Conservation (phyloP, 768 basidiomycete species). For the Lyophyllum shimeji region DNA sequence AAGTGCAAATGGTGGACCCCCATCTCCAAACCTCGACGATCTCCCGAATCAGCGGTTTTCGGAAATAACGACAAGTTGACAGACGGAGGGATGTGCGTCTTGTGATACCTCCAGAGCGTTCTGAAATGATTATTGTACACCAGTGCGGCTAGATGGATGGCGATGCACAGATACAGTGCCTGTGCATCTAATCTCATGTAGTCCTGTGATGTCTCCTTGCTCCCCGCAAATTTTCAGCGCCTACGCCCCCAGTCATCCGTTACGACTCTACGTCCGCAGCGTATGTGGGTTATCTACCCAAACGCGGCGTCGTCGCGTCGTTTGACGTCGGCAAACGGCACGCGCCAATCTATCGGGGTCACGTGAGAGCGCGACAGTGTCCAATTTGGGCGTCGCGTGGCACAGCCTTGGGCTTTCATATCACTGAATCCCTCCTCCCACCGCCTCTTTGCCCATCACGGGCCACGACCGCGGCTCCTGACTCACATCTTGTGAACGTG, state of each 20-base stretch:
- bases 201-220: background rate
- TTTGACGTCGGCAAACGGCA: background rate
- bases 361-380: constrained; percentile 7
- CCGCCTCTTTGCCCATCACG: background rate
- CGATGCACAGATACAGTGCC: background rate
- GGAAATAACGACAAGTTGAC: too few relatives aligned
- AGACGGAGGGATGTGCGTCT: background rate
- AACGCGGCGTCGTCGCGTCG: background rate
- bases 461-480: too few relatives aligned
- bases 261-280: background rate
- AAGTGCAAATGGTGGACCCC: background rate
- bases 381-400: background rate
- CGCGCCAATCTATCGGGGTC: background rate
- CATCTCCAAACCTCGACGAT: background rate
- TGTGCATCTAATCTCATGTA: background rate
- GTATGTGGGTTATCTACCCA: background rate
- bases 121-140: background rate
- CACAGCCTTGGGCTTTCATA: background rate
- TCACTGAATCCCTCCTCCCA: background rate
- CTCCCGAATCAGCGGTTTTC: background rate
- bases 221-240: background rate
- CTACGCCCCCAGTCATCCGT: background rate
- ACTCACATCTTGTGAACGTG: background rate
- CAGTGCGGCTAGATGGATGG: background rate
- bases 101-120: background rate